These are phyloP conservation scores for Ajuga chamaepitys DNA, from an alignment of 257 asterid genomes.

Conservation along the genomic window DNA sequence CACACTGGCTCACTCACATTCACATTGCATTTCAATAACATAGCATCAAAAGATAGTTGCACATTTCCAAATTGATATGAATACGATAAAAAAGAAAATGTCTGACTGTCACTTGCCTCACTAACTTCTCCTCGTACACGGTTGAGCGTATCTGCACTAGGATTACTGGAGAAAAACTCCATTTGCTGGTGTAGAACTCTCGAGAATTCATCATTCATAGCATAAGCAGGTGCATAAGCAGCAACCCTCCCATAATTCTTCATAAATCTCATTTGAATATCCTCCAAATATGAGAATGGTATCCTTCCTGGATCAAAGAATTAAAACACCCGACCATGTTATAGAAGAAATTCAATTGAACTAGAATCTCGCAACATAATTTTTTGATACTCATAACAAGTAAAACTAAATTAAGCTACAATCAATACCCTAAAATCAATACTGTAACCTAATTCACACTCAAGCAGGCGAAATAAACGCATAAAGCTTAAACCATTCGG, in stretches of 20 bases:
- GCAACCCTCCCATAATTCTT: constrained; percentile 88
- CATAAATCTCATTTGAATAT: constrained; percentile 94
- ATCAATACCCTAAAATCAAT: background rate
- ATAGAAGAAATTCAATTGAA: background rate
- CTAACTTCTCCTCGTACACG: constrained; percentile 93
- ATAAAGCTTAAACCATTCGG: constrained; percentile 18
- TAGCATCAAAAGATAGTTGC: background rate
- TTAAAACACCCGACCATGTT: background rate
- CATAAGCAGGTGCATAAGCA: constrained; percentile 83
- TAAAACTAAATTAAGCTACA: background rate
- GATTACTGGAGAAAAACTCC: constrained; percentile 97
- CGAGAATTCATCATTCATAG: constrained; percentile 98
- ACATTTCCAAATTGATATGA: background rate
- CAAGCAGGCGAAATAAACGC: background rate
- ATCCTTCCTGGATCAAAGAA: constrained; percentile 63
- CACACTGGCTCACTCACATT: no score
- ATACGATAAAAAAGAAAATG: background rate
- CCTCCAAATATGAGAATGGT: constrained; percentile 93
- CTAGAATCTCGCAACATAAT: background rate
- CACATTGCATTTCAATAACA: background rate
- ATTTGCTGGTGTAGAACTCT: constrained; percentile 98
- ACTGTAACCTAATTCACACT: background rate
- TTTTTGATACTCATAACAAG: background rate
- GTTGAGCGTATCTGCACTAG: constrained; percentile 82
- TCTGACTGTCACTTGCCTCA: constrained; percentile 56